Conservation (phyloP, 2,329 filamentous ascomycete genomes). For the Fusarium udum region DNA sequence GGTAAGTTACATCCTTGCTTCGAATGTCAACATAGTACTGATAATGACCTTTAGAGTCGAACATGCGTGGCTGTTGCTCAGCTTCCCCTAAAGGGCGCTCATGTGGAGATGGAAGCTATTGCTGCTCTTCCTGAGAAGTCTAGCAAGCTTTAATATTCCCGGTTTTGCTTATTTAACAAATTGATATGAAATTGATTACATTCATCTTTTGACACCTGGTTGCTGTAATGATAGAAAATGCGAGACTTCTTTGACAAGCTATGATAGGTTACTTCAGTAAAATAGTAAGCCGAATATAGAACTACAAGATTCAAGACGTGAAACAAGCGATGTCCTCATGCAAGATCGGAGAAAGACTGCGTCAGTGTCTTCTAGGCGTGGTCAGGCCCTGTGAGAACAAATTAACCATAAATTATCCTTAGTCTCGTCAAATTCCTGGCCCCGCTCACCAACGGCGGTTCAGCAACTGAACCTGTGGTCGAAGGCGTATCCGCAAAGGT, state of each 20-base stretch:
- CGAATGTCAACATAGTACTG: neutral
- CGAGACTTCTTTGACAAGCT: no score
- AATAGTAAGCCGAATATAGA: no score
- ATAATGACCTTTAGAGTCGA: neutral
- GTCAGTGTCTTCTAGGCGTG: neutral
- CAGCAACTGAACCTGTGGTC: neutral
- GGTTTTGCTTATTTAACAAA: no score
- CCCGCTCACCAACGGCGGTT: neutral
- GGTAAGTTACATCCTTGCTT: neutral
- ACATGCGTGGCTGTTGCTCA: neutral
- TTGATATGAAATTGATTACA: no score
- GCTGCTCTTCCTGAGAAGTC: neutral
- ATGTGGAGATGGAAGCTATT: constrained; percentile 1
- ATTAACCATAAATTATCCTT: neutral
- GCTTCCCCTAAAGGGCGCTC: neutral
- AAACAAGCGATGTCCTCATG: neutral
- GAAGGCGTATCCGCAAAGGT: neutral
- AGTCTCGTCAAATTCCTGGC: neutral
- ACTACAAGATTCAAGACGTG: no score
- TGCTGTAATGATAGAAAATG: no score
- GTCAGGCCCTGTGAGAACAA: neutral
- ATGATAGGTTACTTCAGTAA: no score
- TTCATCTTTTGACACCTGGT: no score
- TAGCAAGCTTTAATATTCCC: neutral
- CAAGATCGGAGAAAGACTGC: no score